Conservation (phyloP, 371 early-diverging fungal genomes). For the Mortierella sp. region DNA sequence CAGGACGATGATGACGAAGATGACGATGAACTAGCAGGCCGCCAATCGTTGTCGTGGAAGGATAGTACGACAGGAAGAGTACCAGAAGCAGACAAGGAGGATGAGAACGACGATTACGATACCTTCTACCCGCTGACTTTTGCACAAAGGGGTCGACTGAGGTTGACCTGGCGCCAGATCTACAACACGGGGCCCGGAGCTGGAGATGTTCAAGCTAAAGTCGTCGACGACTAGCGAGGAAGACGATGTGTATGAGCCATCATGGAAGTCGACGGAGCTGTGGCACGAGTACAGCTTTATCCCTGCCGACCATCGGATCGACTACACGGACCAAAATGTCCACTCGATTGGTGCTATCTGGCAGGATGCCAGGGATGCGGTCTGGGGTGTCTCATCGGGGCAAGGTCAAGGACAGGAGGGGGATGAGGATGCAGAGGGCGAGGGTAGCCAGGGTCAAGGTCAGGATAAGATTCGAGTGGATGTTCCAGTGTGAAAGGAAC, state of each 20-base stretch:
- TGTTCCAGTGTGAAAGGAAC: too few relatives aligned
- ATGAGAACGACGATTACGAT: constrained; percentile 7
- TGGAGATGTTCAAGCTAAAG: constrained; percentile 6
- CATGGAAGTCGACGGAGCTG: constrained; percentile 10
- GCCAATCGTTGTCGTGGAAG: too few relatives aligned
- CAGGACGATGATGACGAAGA: constrained; percentile 5
- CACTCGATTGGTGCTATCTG: constrained; percentile 20
- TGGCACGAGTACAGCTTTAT: constrained; percentile 44
- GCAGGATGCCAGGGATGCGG: constrained; percentile 29
- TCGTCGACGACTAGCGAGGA: not conserved
- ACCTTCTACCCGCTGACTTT: constrained; percentile 18
- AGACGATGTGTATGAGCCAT: not conserved
- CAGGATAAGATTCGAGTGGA: too few relatives aligned
- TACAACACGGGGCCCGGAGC: constrained; percentile 32
- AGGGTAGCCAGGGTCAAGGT: not conserved
- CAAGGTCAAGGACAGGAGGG: not conserved
- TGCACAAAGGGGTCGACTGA: constrained; percentile 22
- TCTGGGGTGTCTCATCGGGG: constrained; percentile 15
- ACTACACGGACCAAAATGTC: constrained; percentile 28
- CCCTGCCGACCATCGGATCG: constrained; percentile 23
- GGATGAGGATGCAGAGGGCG: not conserved
- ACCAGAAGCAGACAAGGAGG: not conserved
- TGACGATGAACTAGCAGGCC: not conserved
- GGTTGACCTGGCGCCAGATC: constrained; percentile 41
- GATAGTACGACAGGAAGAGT: not conserved